Evolutionary conservation across 495 filamentous ascomycete species (phyloP).

Genomic region (Podospora fimiseda): DNA sequence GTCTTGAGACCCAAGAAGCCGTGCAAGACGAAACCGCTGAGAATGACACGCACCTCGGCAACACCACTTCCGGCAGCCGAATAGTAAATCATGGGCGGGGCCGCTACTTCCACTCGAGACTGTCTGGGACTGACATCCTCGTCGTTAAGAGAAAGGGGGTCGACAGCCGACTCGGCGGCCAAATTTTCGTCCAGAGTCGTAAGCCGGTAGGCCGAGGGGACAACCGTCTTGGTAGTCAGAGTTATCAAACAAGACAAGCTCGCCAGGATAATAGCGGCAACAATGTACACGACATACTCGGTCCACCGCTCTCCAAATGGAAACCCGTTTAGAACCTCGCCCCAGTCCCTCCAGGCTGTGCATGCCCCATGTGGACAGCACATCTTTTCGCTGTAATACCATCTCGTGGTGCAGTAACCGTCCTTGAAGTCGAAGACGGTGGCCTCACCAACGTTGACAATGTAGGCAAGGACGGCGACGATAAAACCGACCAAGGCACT

Average conservation of each 20-base stretch:
- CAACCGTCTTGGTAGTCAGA: constrained; percentile 80
- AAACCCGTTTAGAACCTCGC: constrained; percentile 51
- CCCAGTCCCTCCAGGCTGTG: constrained; percentile 71
- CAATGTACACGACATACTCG: constrained; percentile 70
- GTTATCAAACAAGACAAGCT: constrained; percentile 70
- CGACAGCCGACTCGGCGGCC: constrained; percentile 39
- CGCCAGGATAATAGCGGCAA: constrained; percentile 66
- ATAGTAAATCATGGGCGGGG: constrained; percentile 82
- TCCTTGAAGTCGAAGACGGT: constrained; percentile 84
- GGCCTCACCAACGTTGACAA: constrained; percentile 79
- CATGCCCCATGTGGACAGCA: constrained; percentile 72
- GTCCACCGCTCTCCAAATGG: constrained; percentile 54
- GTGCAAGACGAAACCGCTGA: constrained; percentile 95
- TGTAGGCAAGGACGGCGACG: constrained; percentile 80
- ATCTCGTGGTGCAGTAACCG: constrained; percentile 70
- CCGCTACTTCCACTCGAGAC: constrained; percentile 17
- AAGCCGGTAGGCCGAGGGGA: constrained; percentile 79
- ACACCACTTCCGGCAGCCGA: constrained; percentile 95
- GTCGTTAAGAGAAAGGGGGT: constrained; percentile 32
- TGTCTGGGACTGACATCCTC: constrained; percentile 37
- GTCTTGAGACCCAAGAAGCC: constrained; percentile 90
- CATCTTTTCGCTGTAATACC: constrained; percentile 65
- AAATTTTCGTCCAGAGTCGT: constrained; percentile 79
- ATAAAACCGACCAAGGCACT: constrained; percentile 86
- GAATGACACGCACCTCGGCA: constrained; percentile 93